Evolutionary conservation across 2,329 filamentous ascomycete genomes (phyloP), one percentile per base, ranked within the genome.

Genomic region (Onygenales sp.): DNA sequence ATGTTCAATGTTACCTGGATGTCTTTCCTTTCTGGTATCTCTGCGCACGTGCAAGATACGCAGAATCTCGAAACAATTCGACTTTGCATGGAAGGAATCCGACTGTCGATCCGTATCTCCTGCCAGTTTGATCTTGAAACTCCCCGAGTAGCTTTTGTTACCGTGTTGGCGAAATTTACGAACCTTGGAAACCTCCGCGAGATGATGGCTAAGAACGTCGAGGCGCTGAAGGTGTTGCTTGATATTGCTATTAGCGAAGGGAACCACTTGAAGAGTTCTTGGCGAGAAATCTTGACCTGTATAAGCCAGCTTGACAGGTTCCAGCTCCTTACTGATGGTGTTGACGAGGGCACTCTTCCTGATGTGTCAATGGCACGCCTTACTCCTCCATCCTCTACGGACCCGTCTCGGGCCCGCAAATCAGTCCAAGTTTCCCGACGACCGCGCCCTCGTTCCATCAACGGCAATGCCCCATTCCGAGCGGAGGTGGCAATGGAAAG

Each of bases 1-100:
- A 98, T 98, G 93, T 97, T 98, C 65, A 91, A 95, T 63, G 90
- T 95, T 27, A 94, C 90, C 0, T 98, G 93, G 93, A 98, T 97
- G 92, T 95, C 92, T 8, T 94, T 96, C 69, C 86, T 98, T 64
- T 97, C 92, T 5, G 91, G 91, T 0, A 79, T 98, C 31, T 96
- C 92, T 1, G 91, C 88, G 50, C 88, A 94, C 61, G 91, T 93
- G 67, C 93, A 97, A 62, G 91, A 95, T 65, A 87, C 89, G 0
- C 88, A 95, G 61, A 96, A 96, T 63, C 77, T 95, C 4, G 90
- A 96, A 60, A 88, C 93, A 13, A 91, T 96, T 68, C 89, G 85
- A 65, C 73, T 95, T 6, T 98, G 93, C 64, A 86, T 98, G 63
- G 92, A 98, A 65, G 93, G 93, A 2, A 89, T 97, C 78, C 95